These are phyloP conservation scores for Naganishia vaughanmartiniae DNA, from an alignment of 768 basidiomycete species.

Conservation along the genomic window DNA sequence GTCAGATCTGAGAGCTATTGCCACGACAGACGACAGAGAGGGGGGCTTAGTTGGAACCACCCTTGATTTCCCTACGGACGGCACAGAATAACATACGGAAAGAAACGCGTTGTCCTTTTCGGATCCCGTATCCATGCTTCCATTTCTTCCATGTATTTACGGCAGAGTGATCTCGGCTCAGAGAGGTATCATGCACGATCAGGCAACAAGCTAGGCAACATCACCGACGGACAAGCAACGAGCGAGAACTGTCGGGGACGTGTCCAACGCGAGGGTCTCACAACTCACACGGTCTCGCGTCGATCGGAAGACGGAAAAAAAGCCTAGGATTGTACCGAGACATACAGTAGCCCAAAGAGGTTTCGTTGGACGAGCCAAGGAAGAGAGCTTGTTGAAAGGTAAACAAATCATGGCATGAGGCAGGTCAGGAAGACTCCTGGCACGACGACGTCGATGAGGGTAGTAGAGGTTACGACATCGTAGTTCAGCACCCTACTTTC, in stretches of 20 bases:
- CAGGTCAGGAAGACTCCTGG: no score
- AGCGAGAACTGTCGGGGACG: not conserved
- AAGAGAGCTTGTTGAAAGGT: no score
- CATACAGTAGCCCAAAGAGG: not conserved
- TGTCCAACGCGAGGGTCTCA: not conserved
- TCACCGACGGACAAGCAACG: no score
- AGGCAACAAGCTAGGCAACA: no score
- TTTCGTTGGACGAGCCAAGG: not conserved
- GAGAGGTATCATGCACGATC: not conserved
- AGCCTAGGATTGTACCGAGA: not conserved
- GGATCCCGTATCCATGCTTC: not conserved
- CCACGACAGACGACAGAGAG: no score
- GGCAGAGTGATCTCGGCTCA: no score
- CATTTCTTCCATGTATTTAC: not conserved
- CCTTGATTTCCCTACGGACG: not conserved
- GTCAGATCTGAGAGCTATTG: no score
- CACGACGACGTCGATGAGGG: no score
- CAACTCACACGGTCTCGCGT: not conserved
- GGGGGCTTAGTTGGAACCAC: not conserved
- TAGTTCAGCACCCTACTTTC: no score
- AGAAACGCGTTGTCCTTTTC: not conserved
- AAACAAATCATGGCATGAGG: no score
- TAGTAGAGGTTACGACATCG: no score
- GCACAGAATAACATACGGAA: not conserved
- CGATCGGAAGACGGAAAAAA: not conserved